phyloP scores from a whole-genome alignment of 352 stramenopile genomes.

The Phytophthora meadii region DNA sequence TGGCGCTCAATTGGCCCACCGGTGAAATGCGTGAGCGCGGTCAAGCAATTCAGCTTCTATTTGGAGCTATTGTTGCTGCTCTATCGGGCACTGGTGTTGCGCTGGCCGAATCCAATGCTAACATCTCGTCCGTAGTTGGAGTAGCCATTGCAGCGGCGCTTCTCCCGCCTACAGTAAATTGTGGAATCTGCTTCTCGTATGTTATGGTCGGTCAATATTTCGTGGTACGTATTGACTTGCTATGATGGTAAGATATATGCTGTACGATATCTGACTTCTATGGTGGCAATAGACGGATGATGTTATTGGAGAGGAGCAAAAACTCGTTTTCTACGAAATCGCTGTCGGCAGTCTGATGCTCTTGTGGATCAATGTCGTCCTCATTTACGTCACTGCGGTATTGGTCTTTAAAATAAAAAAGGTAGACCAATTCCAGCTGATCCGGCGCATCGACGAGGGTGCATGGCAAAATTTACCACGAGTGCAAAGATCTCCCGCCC shows the following conservation, averaged over 20 bases:
- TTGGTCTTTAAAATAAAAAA: slow-evolving; percentile 92
- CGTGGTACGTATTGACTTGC: slow-evolving; percentile 45
- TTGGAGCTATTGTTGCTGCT: slow-evolving; percentile 80
- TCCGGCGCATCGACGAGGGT: slow-evolving; percentile 76
- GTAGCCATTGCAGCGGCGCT: slow-evolving; percentile 86
- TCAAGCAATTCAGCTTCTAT: slow-evolving; percentile 82
- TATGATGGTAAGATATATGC: neutral
- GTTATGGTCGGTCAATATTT: slow-evolving; percentile 88
- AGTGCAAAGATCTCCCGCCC: slow-evolving; percentile 67
- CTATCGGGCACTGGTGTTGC: slow-evolving; percentile 80
- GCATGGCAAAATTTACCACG: slow-evolving; percentile 84
- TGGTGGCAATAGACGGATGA: slow-evolving; percentile 54
- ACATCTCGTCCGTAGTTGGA: slow-evolving; percentile 91
- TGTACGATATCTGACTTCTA: neutral
- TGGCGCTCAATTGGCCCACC: slow-evolving; percentile 82
- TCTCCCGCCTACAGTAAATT: slow-evolving; percentile 88
- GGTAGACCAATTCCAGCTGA: slow-evolving; percentile 85
- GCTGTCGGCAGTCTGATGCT: slow-evolving; percentile 83
- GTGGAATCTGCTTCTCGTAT: slow-evolving; percentile 88
- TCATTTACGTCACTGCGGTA: slow-evolving; percentile 88
- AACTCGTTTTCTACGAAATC: slow-evolving; percentile 89
- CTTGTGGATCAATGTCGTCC: slow-evolving; percentile 89
- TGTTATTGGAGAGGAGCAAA: slow-evolving; percentile 82
- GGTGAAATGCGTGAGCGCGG: slow-evolving; percentile 82
- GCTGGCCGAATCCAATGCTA: slow-evolving; percentile 86